Percentiles rank a stretch among this genome's conserved stretches.
Conservation (phyloP, 1,139 yeast species). For the Suhomyces kunorum region DNA sequence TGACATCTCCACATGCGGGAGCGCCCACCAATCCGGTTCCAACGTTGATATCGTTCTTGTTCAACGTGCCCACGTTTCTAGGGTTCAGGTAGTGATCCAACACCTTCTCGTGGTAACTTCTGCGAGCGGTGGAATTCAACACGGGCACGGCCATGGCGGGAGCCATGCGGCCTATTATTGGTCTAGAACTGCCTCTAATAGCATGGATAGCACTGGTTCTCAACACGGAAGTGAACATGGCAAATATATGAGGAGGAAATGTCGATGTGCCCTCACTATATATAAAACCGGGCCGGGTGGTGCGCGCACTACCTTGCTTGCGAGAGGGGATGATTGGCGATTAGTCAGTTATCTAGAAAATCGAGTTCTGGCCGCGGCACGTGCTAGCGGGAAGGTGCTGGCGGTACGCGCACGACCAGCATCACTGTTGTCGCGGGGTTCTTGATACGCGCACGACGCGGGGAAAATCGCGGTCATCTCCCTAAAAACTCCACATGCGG, state of each 20-base stretch:
- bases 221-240: slow-evolving; percentile 11
- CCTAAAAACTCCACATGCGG: background rate
- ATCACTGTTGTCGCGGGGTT: background rate
- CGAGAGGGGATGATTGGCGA: slow-evolving; percentile 8
- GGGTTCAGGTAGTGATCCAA: slow-evolving; percentile 97
- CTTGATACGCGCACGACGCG: slow-evolving; percentile 1
- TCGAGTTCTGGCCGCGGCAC: slow-evolving; percentile 2
- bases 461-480: background rate
- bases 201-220: slow-evolving; percentile 13
- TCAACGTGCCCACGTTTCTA: slow-evolving; percentile 91
- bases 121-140: slow-evolving; percentile 14
- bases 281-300: slow-evolving; percentile 1
- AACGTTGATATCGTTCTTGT: slow-evolving; percentile 73
- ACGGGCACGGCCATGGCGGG: slow-evolving; percentile 4
- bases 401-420: slow-evolving; percentile 2
- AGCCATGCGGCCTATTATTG: slow-evolving; percentile 13
- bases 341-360: slow-evolving; percentile 6
- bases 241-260: background rate
- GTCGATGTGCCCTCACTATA: slow-evolving; percentile 3
- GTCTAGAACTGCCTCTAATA: slow-evolving; percentile 13
- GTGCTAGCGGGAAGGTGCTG: background rate
- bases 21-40: slow-evolving; percentile 99
- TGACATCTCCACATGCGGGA: slow-evolving; percentile 99
- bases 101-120: slow-evolving; percentile 66
- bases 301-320: slow-evolving; percentile 12